Conservation (phyloP, 768 basidiomycete species). For the Sporobolomyces pararoseus region DNA sequence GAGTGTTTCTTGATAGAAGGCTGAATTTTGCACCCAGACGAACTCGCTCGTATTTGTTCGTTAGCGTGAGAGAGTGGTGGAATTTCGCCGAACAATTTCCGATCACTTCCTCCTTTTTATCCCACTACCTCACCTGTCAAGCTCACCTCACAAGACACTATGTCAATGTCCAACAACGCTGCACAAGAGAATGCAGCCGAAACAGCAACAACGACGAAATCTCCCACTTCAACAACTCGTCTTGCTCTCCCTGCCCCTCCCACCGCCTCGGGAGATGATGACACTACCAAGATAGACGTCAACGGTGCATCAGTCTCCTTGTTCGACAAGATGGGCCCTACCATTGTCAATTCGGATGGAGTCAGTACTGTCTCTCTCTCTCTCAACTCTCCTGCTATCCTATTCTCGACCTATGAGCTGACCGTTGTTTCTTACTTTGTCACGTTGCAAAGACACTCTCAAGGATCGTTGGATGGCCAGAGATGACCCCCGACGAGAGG, state of each 20-base stretch:
- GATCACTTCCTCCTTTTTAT: not conserved
- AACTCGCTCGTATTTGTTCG: too few relatives aligned
- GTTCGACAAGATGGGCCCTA: slow-evolving; percentile 30
- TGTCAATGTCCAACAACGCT: not conserved
- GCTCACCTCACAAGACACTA: not conserved
- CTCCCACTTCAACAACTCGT: not conserved
- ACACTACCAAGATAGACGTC: slow-evolving; percentile 28
- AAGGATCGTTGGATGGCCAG: slow-evolving; percentile 31
- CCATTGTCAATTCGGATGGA: slow-evolving; percentile 30
- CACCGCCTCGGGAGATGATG: not conserved
- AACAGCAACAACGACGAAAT: not conserved
- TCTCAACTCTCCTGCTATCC: not conserved
- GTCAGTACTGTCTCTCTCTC: slow-evolving; percentile 2
- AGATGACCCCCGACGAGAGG: slow-evolving; percentile 20
- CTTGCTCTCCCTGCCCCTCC: slow-evolving; percentile 34
- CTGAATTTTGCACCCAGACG: too few relatives aligned
- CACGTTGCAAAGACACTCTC: slow-evolving; percentile 29
- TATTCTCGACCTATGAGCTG: not conserved
- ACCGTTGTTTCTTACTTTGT: not conserved
- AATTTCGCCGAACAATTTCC: too few relatives aligned
- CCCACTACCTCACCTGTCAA: too few relatives aligned
- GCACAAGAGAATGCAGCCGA: not conserved
- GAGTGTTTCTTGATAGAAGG: too few relatives aligned
- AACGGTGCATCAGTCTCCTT: slow-evolving; percentile 18
- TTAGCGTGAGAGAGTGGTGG: too few relatives aligned